A percentile compares a stretch with the other conserved stretches of the same genome.
Evolutionary conservation across 352 stramenopile genomes (phyloP).

Genomic region (Pythium plurisporium): DNA sequence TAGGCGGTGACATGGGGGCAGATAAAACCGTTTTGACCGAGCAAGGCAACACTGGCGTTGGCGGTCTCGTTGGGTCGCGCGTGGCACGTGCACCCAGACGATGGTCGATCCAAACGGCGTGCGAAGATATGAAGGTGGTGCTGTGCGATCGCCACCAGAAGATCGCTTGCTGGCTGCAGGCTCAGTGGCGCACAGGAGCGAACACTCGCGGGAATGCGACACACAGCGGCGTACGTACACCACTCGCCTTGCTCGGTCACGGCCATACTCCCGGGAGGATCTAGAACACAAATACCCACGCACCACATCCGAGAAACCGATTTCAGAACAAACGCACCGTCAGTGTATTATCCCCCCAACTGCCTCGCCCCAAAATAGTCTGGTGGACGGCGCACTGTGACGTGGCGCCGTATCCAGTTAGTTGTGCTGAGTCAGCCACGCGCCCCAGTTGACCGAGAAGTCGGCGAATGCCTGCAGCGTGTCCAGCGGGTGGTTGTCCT

Average conservation of each 20-base stretch:
- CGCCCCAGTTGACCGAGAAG: slow-evolving; percentile 72
- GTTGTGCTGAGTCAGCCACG: slow-evolving; percentile 62
- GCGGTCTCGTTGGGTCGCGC: not conserved
- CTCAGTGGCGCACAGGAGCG: not conserved
- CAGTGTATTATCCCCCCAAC: not conserved
- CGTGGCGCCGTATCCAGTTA: too few species aligned
- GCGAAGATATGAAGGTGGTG: slow-evolving; percentile 11
- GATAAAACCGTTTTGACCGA: slow-evolving; percentile 23
- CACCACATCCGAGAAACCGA: not conserved
- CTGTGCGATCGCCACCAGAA: slow-evolving; percentile 10
- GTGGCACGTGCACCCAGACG: slow-evolving; percentile 18
- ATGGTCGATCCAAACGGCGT: not conserved
- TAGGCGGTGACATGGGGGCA: slow-evolving; percentile 36
- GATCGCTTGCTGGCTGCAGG: slow-evolving; percentile 5
- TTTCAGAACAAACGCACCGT: not conserved
- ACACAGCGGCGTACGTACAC: slow-evolving; percentile 10
- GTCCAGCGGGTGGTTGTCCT: slow-evolving; percentile 67
- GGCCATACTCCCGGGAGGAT: not conserved
- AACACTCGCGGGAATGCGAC: not conserved
- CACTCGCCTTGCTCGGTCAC: not conserved
- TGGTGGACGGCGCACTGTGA: too few species aligned
- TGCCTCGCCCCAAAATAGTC: too few species aligned
- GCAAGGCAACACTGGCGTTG: not conserved
- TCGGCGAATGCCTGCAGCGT: slow-evolving; percentile 64
- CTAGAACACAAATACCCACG: not conserved